Base-by-base conservation (phyloP, 164 flowering plant genomes). In the Umbilicus rupestris region DNA sequence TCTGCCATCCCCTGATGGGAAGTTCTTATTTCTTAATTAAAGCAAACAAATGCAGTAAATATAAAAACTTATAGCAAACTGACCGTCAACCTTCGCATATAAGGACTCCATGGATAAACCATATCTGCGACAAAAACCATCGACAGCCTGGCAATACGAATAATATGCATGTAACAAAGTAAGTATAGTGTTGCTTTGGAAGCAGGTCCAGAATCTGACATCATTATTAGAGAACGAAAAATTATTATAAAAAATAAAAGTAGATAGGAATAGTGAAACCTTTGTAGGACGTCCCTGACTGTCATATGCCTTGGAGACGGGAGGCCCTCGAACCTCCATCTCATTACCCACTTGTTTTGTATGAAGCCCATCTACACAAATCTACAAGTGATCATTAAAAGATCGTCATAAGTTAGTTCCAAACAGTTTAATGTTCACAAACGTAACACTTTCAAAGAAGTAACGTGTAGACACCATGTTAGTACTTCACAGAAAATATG, bases 251-350 rank as follows among this genome's bases (percentile, higher is more conserved):
- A 62, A 41, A 11, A 1, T 49, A 47, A 64, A 24, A 66, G 0
- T 31, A 57, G 17, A 11, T 15, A 1, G 60, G 58, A 30, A 30
- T 6, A 62, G 28, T 26, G 15, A 60, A 35, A 93, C 98, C 97
- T 90, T 94, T 30, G 98, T 90, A 62, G 96, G 92, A 71, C 81
- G 86, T 73, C 98, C 97, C 67, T 81, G 78, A 31, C 73, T 66
- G 73, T 90, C 98, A 84, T 85, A 89, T 63, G 96, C 93, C 81
- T 89, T 94, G 2, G 87, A 79, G 69, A 75, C 85, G 59, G 98
- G 98, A 72, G 98, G 98, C 55, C 98, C 98, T 67, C 98, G 89
- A 76, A 85, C 81, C 76, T 94, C 98, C 72, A 89, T 75, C 78
- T 84, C 91, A 71, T 75, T 83, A 63, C 76, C 88, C 20, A 66